phyloP scores from a whole-genome alignment of 2,329 filamentous ascomycete genomes.

The Hysterium pulicare region DNA sequence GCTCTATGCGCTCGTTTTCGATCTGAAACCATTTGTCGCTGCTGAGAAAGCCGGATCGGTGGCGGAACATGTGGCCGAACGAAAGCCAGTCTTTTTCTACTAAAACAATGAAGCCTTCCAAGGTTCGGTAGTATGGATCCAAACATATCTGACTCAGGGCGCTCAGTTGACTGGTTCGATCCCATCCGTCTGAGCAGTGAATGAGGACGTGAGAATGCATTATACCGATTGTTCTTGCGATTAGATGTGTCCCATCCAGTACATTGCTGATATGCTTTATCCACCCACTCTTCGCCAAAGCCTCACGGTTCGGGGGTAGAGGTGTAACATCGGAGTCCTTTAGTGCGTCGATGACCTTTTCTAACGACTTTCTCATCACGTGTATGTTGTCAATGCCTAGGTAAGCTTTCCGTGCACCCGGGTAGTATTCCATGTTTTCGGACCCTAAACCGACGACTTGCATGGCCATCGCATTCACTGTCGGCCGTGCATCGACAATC shows the following conservation, averaged over 20 bases:
- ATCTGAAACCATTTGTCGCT: constrained; percentile 92
- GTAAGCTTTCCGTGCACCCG: constrained; percentile 84
- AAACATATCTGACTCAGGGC: constrained; percentile 89
- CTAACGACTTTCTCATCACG: constrained; percentile 89
- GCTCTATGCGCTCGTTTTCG: constrained; percentile 73
- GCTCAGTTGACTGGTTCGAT: constrained; percentile 91
- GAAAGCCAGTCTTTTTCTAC: constrained; percentile 98
- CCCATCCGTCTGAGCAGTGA: constrained; percentile 98
- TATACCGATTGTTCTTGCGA: constrained; percentile 83
- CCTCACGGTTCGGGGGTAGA: constrained; percentile 75
- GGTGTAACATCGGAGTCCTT: constrained; percentile 89
- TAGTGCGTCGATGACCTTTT: constrained; percentile 81
- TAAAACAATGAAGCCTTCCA: constrained; percentile 90
- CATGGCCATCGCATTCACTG: constrained; percentile 91
- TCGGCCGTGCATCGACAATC: constrained; percentile 93
- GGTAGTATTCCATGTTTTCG: constrained; percentile 97
- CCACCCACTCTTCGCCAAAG: constrained; percentile 83
- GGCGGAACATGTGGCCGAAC: constrained; percentile 95
- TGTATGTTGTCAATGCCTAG: constrained; percentile 98
- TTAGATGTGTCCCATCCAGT: constrained; percentile 78
- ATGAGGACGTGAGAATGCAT: constrained; percentile 94
- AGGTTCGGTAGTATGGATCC: constrained; percentile 90
- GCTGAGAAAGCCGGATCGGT: constrained; percentile 82
- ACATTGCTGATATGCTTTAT: constrained; percentile 83
- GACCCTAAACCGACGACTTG: constrained; percentile 90